Conservation (phyloP, 1,284 basidiomycete species). For the Ganoderma multipileum region DNA sequence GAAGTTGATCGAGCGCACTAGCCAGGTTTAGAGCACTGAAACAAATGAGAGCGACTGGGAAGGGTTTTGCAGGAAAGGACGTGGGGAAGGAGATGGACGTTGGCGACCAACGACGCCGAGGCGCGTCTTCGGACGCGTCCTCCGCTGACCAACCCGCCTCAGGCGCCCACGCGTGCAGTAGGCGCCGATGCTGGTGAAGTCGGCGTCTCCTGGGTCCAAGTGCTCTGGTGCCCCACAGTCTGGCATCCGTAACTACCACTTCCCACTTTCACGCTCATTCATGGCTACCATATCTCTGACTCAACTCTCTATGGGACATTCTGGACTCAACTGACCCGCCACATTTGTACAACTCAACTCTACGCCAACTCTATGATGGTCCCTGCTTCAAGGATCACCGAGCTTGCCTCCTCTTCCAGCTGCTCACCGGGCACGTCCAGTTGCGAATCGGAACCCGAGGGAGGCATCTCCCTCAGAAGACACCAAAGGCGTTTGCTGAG, state of each 20-base stretch:
- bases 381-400: not conserved
- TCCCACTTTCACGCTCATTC: not conserved
- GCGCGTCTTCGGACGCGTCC: conserved; percentile 18
- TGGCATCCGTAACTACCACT: not conserved
- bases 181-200: conserved; percentile 15
- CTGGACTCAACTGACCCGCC: not conserved
- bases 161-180: conserved; percentile 7
- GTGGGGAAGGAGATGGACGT: conserved; percentile 18
- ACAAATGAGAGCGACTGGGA: not conserved
- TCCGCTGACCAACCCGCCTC: conserved; percentile 25
- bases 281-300: not conserved
- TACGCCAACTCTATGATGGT: not conserved
- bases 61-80: not conserved
- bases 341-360: not conserved
- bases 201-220: too few species aligned
- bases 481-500: not conserved
- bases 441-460: not conserved
- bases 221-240: not conserved
- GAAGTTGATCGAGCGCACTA: not conserved
- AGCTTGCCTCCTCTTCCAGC: not conserved
- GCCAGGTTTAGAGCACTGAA: not conserved
- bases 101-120: conserved; percentile 15
- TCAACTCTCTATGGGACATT: not conserved
- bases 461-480: not conserved
- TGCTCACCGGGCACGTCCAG: too few species aligned